phyloP scores from a whole-genome alignment of 306 rosid species.

The Parietaria judaica region DNA sequence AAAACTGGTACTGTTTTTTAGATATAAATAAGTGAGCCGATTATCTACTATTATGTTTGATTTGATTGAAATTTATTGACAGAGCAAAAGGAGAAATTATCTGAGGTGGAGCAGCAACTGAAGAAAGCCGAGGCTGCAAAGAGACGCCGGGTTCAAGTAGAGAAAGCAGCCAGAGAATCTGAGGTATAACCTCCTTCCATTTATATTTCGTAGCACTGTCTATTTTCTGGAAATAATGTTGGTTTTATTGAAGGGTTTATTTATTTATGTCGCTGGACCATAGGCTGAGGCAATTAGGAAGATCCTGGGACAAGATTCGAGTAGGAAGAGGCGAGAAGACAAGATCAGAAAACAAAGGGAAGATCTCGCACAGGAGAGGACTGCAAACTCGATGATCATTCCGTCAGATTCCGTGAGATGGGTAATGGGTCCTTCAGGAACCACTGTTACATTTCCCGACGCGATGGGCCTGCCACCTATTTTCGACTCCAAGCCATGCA shows the following conservation, averaged over 20 bases:
- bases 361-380: constrained; percentile 91
- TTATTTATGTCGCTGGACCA: not conserved
- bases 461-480: constrained; percentile 75
- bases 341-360: constrained; percentile 83
- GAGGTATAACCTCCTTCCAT: constrained; percentile 44
- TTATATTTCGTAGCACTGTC: too few relatives aligned
- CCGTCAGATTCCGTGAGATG: constrained; percentile 61
- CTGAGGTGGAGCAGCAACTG: constrained; percentile 71
- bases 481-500: constrained; percentile 36
- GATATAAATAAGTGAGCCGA: too few relatives aligned
- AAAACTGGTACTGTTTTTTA: constrained; percentile 16
- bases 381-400: constrained; percentile 55
- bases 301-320: constrained; percentile 96
- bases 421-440: constrained; percentile 72
- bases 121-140: constrained; percentile 98
- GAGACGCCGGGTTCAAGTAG: constrained; percentile 76
- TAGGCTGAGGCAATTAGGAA: constrained; percentile 93
- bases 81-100: constrained; percentile 88
- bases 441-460: constrained; percentile 54
- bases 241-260: too few relatives aligned
- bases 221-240: too few relatives aligned
- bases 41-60: too few relatives aligned
- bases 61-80: not conserved
- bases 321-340: constrained; percentile 81
- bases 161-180: constrained; percentile 86